phyloP scores from a whole-genome alignment of 257 asterid genomes.

The Solanum gracilifrons region DNA sequence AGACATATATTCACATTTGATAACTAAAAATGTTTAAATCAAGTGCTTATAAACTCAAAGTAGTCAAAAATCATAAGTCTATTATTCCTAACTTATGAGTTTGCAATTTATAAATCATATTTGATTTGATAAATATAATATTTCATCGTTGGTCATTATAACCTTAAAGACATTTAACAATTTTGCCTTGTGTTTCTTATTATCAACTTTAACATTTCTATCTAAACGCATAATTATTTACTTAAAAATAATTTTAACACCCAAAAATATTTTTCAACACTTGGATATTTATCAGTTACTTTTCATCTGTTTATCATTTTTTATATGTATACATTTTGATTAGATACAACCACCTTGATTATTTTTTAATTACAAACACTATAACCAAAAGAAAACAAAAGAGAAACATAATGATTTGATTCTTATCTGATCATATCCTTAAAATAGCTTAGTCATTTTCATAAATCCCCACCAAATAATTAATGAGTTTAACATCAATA shows the following conservation, averaged over 20 bases:
- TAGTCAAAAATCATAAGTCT: neutral
- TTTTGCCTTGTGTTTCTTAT: no score
- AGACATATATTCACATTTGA: neutral
- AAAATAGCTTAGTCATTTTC: neutral
- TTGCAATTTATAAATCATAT: no score
- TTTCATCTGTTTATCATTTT: neutral
- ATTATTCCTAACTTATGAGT: neutral
- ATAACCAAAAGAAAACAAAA: neutral
- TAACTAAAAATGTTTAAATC: neutral
- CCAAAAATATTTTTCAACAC: no score
- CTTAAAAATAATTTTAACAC: no score
- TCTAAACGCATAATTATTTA: no score
- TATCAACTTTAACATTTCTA: no score
- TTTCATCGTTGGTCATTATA: no score
- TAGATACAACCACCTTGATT: neutral
- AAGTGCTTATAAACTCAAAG: neutral
- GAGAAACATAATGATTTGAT: constrained; percentile 16
- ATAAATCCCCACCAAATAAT: neutral
- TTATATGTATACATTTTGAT: neutral
- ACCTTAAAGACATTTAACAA: no score
- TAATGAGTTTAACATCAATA: neutral
- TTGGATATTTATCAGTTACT: neutral
- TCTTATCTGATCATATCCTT: constrained; percentile 8
- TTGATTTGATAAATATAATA: no score
- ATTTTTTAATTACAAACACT: neutral